Evolutionary conservation across 1,284 basidiomycete genomes (phyloP).

Genomic region (Apiotrichum domesticum): DNA sequence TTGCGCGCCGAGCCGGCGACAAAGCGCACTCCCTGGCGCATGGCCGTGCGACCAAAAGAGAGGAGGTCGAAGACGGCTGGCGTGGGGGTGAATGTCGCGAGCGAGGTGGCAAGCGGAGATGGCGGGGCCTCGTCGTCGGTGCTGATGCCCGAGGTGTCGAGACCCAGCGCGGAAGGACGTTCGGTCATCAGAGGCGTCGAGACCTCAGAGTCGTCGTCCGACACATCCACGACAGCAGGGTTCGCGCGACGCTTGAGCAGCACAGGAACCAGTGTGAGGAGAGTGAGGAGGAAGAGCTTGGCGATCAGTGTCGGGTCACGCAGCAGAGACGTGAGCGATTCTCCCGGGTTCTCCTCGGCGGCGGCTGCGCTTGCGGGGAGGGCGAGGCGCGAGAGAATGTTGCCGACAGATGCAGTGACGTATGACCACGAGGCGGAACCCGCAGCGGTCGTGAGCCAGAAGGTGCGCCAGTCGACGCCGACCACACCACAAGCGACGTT

Average conservation of each 20-base stretch:
- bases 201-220: slow-evolving; percentile 8
- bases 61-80: slow-evolving; percentile 40
- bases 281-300: slow-evolving; percentile 45
- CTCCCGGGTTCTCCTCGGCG: slow-evolving; percentile 22
- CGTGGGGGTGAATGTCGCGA: slow-evolving; percentile 40
- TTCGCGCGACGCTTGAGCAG: slow-evolving; percentile 38
- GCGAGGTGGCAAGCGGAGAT: slow-evolving; percentile 29
- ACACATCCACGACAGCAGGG: background rate
- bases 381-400: slow-evolving; percentile 43
- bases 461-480: slow-evolving; percentile 69
- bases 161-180: slow-evolving; percentile 6
- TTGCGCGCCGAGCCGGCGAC: slow-evolving; percentile 14
- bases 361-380: slow-evolving; percentile 20
- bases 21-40: slow-evolving; percentile 26
- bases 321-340: slow-evolving; percentile 43
- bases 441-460: slow-evolving; percentile 74
- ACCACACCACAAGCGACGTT: slow-evolving; percentile 89
- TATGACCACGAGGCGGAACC: slow-evolving; percentile 72
- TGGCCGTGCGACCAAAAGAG: slow-evolving; percentile 33
- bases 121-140: slow-evolving; percentile 16
- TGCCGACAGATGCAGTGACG: slow-evolving; percentile 45
- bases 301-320: slow-evolving; percentile 46
- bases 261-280: slow-evolving; percentile 45
- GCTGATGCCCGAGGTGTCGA: slow-evolving; percentile 3
- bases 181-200: slow-evolving; percentile 6